Conservation (phyloP, 1,139 yeast genomes). For the Casaregolazyma lundiana region DNA sequence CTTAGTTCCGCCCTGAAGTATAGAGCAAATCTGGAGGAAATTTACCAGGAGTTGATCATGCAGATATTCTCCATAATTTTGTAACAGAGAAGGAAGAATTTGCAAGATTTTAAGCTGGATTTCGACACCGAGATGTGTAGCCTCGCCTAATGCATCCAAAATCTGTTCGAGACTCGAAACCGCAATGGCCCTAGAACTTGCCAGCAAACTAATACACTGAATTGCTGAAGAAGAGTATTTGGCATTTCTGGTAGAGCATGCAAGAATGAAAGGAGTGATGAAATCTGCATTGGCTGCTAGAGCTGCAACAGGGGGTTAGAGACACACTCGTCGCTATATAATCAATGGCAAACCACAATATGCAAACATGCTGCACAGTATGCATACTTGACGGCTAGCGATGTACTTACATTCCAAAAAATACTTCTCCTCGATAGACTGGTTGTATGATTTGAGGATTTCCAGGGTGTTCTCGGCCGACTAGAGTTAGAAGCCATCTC, state of each 20-base stretch:
- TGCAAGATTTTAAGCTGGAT: conserved; percentile 86
- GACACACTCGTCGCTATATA: too few species aligned
- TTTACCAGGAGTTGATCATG: conserved; percentile 54
- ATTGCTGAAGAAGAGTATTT: conserved; percentile 69
- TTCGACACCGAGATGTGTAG: conserved; percentile 72
- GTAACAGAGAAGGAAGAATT: conserved; percentile 69
- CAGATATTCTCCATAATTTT: conserved; percentile 52
- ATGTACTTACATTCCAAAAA: conserved; percentile 32
- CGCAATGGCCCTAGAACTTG: conserved; percentile 50
- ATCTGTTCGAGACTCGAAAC: conserved; percentile 48
- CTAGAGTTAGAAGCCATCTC: conserved; percentile 21
- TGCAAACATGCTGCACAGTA: too few species aligned
- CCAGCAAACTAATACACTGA: conserved; percentile 60
- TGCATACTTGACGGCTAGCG: neutral
- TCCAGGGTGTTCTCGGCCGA: conserved; percentile 62
- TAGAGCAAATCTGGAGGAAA: conserved; percentile 65
- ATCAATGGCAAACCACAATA: too few species aligned
- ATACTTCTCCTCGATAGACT: conserved; percentile 27
- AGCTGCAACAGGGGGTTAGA: conserved; percentile 3
- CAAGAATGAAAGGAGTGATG: conserved; percentile 63
- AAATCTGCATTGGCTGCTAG: conserved; percentile 35
- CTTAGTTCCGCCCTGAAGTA: conserved; percentile 63
- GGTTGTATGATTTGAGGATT: conserved; percentile 39
- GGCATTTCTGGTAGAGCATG: conserved; percentile 71
- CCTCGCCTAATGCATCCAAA: conserved; percentile 64